Evolutionary conservation across 2,329 filamentous ascomycete genomes (phyloP).

Genomic region (Aotearoamyces nothofagi): DNA sequence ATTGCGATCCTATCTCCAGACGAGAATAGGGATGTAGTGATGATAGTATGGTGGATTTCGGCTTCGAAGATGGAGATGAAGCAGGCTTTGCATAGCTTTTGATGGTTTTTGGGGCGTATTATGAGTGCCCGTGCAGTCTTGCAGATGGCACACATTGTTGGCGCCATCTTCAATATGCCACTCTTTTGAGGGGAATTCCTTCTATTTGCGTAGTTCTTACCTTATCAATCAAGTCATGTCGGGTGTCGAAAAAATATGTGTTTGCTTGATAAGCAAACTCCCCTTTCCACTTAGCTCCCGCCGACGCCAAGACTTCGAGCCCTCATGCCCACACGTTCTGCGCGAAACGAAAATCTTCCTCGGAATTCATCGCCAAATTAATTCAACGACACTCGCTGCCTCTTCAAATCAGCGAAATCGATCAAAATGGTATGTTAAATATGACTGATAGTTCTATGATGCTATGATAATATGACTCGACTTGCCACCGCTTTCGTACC

Average conservation of each 20-base stretch:
- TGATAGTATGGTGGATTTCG: slow-evolving; percentile 89
- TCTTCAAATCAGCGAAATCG: slow-evolving; percentile 33
- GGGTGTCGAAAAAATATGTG: slow-evolving; percentile 5
- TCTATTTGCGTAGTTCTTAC: slow-evolving; percentile 2
- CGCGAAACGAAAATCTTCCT: slow-evolving; percentile 7
- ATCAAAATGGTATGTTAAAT: slow-evolving; percentile 46
- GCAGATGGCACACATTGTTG: slow-evolving; percentile 62
- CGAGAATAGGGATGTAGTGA: slow-evolving; percentile 62
- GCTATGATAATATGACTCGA: slow-evolving; percentile 14
- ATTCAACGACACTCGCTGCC: slow-evolving; percentile 25
- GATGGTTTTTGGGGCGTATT: slow-evolving; percentile 84
- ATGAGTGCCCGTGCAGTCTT: slow-evolving; percentile 68
- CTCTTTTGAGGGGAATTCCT: slow-evolving; percentile 4
- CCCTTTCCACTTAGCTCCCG: no score
- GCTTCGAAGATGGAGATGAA: slow-evolving; percentile 81
- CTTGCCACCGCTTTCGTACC: slow-evolving; percentile 20
- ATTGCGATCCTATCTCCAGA: slow-evolving; percentile 82
- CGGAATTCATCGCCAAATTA: slow-evolving; percentile 13
- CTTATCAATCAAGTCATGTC: slow-evolving; percentile 2
- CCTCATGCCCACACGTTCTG: slow-evolving; percentile 8
- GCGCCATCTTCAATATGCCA: no score
- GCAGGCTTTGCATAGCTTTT: slow-evolving; percentile 82
- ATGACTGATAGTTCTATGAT: slow-evolving; percentile 12
- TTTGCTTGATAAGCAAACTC: slow-evolving; percentile 6
- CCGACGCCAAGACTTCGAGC: slow-evolving; percentile 13